Evolutionary conservation across 2,329 filamentous ascomycete species (phyloP).

Genomic region (Fusarium sp.): DNA sequence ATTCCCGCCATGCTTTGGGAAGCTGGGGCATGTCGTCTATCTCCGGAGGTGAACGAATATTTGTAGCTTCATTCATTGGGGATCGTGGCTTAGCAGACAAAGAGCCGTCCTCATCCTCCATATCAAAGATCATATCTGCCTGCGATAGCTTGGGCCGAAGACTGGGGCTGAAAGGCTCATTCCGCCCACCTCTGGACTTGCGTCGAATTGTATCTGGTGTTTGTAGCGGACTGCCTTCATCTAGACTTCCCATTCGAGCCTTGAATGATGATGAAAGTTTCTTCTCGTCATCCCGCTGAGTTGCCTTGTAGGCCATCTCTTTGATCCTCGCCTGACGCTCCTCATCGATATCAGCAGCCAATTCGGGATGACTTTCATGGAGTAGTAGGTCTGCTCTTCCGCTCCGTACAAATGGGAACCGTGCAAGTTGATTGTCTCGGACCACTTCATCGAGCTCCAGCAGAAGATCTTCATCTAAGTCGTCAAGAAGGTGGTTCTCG

Average conservation of each 20-base stretch:
- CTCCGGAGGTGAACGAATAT: constrained; percentile 41
- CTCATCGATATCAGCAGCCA: constrained; percentile 74
- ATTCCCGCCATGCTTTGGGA: constrained; percentile 48
- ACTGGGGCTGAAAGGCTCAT: constrained; percentile 72
- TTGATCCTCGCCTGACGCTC: constrained; percentile 77
- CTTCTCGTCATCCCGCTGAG: constrained; percentile 73
- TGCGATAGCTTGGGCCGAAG: constrained; percentile 76
- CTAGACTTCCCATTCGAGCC: constrained; percentile 70
- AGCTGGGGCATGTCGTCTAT: constrained; percentile 47
- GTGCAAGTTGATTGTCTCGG: constrained; percentile 82
- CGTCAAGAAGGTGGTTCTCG: constrained; percentile 87
- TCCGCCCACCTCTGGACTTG: constrained; percentile 60
- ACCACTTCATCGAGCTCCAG: constrained; percentile 83
- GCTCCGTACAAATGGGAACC: constrained; percentile 81
- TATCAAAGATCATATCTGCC: constrained; percentile 88
- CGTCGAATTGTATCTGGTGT: constrained; percentile 59
- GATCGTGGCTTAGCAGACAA: constrained; percentile 47
- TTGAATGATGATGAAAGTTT: constrained; percentile 71
- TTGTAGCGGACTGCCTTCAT: constrained; percentile 64
- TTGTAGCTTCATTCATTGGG: constrained; percentile 32
- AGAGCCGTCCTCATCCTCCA: constrained; percentile 80
- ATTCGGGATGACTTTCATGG: constrained; percentile 71
- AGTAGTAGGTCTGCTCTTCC: constrained; percentile 76
- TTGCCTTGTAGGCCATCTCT: constrained; percentile 77
- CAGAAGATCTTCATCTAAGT: constrained; percentile 86